Conservation (phyloP, 2,329 filamentous ascomycete species). For the Hymenoscyphus fraxineus region DNA sequence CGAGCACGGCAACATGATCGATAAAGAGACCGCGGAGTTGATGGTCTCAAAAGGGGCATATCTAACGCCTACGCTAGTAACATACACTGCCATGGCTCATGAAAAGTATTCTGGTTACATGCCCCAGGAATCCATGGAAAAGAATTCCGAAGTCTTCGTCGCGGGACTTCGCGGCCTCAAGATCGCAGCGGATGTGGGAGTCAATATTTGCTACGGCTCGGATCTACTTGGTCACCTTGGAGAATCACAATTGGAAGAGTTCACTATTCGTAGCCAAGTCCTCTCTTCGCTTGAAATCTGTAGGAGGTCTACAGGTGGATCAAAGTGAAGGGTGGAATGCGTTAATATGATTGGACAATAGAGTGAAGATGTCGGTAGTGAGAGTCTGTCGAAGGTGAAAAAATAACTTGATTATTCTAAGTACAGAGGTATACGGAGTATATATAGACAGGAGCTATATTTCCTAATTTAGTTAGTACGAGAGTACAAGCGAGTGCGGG, state of each 20-base stretch:
- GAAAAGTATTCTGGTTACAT: constrained; percentile 43
- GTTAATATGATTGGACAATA: too few relatives aligned
- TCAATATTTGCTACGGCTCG: constrained; percentile 53
- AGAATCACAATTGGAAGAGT: constrained; percentile 47
- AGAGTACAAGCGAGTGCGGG: too few relatives aligned
- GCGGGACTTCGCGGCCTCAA: constrained; percentile 45
- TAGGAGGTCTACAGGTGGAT: too few relatives aligned
- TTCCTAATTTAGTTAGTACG: too few relatives aligned
- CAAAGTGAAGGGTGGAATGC: too few relatives aligned
- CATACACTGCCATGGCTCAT: constrained; percentile 48
- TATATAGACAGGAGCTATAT: too few relatives aligned
- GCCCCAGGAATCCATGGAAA: constrained; percentile 42
- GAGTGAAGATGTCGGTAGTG: too few relatives aligned
- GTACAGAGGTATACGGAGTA: too few relatives aligned
- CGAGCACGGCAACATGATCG: constrained; percentile 59
- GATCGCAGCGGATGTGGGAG: constrained; percentile 48
- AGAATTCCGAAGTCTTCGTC: constrained; percentile 48
- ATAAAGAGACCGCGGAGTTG: constrained; percentile 50
- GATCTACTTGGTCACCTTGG: constrained; percentile 51
- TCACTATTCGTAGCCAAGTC: constrained; percentile 43
- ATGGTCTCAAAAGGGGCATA: constrained; percentile 48
- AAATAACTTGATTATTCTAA: too few relatives aligned
- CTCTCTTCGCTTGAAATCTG: constrained; percentile 28
- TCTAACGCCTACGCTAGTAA: constrained; percentile 52
- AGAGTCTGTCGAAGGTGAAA: too few relatives aligned